Evolutionary conservation across 495 filamentous ascomycete genomes (phyloP).

Genomic region (Niebla homalea): DNA sequence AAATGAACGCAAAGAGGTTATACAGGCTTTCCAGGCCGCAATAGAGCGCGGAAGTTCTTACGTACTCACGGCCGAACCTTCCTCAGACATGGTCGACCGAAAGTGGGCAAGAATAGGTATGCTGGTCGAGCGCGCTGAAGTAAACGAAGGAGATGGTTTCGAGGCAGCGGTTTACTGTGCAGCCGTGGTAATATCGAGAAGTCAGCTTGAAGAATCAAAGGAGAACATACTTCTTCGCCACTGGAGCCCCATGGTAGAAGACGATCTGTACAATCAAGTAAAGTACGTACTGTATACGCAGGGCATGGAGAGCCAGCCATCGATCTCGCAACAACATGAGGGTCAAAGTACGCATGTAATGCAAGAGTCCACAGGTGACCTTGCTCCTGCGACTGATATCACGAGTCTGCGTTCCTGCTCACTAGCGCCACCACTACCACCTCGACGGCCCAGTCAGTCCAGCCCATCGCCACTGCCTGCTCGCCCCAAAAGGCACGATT

Average conservation of each 20-base stretch:
- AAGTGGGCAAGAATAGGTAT: not conserved
- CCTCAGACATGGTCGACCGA: not conserved
- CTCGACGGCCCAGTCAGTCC: not conserved
- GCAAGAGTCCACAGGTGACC: not conserved
- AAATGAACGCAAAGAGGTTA: slow-evolving; percentile 1
- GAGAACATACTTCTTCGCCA: not conserved
- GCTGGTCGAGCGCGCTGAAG: slow-evolving; percentile 1
- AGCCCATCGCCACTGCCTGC: not conserved
- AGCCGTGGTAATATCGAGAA: not conserved
- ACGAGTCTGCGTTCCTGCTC: not conserved
- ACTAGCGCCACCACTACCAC: not conserved
- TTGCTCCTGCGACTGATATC: not conserved
- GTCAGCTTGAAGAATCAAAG: not conserved
- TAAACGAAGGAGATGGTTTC: slow-evolving; percentile 1
- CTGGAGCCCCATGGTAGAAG: not conserved
- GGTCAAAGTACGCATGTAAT: not conserved
- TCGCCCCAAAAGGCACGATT: not conserved
- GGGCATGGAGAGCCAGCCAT: not conserved
- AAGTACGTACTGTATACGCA: not conserved
- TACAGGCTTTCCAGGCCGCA: not conserved
- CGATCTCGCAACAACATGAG: not conserved
- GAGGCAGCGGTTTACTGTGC: slow-evolving; percentile 3
- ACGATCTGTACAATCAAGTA: not conserved
- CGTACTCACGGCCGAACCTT: not conserved
- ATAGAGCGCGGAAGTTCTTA: not conserved